Percentiles rank a stretch among this genome's conserved stretches.
phyloP scores from a whole-genome alignment of 805 yeast genomes.

The Saccharomycopsis oosterbeekiorum region DNA sequence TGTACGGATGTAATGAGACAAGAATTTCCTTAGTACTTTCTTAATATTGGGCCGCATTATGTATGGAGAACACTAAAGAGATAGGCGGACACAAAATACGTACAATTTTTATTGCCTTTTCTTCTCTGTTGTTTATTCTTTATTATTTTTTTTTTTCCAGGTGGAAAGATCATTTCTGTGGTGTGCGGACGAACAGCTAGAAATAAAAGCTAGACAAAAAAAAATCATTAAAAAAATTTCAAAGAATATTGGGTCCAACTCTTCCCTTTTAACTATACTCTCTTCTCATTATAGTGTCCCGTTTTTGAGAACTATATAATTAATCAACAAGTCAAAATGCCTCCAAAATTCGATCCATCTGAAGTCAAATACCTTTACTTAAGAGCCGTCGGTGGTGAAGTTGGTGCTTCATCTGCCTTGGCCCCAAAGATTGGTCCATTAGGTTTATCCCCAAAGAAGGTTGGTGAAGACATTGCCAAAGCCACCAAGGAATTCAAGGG shows the following conservation, averaged over 20 bases:
- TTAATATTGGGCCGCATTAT: no score
- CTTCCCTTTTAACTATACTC: no score
- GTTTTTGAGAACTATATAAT: neutral
- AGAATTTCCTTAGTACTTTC: no score
- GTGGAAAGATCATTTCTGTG: no score
- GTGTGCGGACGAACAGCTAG: no score
- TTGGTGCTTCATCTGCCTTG: conserved; percentile 98
- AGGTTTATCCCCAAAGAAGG: conserved; percentile 99
- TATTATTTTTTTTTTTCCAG: no score
- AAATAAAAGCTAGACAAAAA: no score
- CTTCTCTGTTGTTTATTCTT: no score
- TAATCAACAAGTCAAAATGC: conserved; percentile 42
- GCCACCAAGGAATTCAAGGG: conserved; percentile 99
- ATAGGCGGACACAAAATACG: no score
- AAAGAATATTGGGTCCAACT: neutral
- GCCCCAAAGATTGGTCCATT: conserved; percentile 99
- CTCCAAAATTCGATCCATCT: conserved; percentile 97
- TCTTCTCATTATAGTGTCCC: neutral
- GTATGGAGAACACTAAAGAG: no score
- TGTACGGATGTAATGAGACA: no score
- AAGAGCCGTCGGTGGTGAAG: conserved; percentile 99
- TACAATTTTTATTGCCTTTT: no score
- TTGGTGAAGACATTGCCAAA: conserved; percentile 99
- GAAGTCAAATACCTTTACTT: conserved; percentile 98
- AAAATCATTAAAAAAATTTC: neutral